Base-by-base conservation (phyloP, 176 grass and related monocot species). In the Otatea glauca region DNA sequence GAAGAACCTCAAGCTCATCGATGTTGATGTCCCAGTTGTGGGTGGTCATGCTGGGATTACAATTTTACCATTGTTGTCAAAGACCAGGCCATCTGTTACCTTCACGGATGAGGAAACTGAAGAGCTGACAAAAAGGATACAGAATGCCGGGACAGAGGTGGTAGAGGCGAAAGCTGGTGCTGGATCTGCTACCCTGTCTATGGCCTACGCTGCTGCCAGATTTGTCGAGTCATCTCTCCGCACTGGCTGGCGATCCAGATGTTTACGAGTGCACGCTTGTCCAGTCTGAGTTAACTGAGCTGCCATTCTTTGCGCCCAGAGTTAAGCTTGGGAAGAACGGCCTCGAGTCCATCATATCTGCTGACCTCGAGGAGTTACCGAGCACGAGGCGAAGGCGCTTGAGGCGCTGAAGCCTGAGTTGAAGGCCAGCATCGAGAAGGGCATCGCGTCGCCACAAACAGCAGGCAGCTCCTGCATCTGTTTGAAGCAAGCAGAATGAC, bases 1-100 rank as follows among this genome's bases (percentile, higher is more conserved):
- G 72, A 96, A 96, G 80, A 83, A 89, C 48, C 77, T 96, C 63
- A 96, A 82, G 48, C 84, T 96, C 65, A 81, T 91, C 10, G 94
- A 96, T 70, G 91, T 96, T 55, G 91, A 96, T 76, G 94, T 96
- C 38, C 94, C 94, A 37, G 91, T 96, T 65, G 77, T 93, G 1
- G 94, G 94, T 87, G 94, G 94, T 12, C 94, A 96, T 91, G 91
- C 94, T 44, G 91, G 94, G 11, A 91, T 96, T 49, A 96, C 94
- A 20, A 96, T 96, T 65, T 50, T 96, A 15, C 94, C 91, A 0
- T 34, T 96, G 48, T 65, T 96, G 78, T 96, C 94, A 0, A 96
- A 93, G 85, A 78, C 89, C 6, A 96, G 72, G 73, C 94, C 94
- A 24, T 89, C 85, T 45, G 88, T 87, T 4, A 88, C 58, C 50